Conservation (phyloP, 1,284 basidiomycete genomes). For the Cutaneotrichosporon sp. region DNA sequence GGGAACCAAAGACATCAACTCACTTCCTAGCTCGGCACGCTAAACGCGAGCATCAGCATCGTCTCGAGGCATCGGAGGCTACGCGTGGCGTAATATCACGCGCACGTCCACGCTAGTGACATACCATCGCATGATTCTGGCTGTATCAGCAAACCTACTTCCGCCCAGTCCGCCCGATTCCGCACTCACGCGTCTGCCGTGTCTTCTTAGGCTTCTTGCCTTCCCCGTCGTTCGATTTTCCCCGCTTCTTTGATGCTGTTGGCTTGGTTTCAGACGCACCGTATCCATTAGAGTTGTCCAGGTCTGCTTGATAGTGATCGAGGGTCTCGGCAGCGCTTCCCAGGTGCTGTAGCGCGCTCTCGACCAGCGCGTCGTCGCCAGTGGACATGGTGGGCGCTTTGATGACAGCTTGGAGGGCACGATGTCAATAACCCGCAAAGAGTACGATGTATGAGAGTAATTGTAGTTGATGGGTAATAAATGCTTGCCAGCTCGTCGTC, state of each 20-base stretch:
- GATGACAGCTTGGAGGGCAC: no score
- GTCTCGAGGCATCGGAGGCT: not conserved
- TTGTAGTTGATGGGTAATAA: no score
- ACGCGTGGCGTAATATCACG: not conserved
- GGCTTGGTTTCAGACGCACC: not conserved
- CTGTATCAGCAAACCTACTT: no score
- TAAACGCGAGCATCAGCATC: slow-evolving; percentile 14
- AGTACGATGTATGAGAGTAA: no score
- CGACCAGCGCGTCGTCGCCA: not conserved
- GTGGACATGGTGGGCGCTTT: not conserved
- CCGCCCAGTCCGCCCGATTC: no score
- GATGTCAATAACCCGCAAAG: no score
- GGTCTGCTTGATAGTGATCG: no score
- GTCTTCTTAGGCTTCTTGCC: slow-evolving; percentile 37
- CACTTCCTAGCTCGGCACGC: slow-evolving; percentile 46
- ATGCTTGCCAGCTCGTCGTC: no score
- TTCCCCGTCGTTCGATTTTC: slow-evolving; percentile 5
- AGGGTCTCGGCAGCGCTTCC: not conserved
- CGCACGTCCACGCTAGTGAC: slow-evolving; percentile 17
- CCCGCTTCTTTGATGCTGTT: slow-evolving; percentile 5
- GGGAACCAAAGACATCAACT: slow-evolving; percentile 8
- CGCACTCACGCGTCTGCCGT: slow-evolving; percentile 43
- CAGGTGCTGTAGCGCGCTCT: slow-evolving; percentile 1
- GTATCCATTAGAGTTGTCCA: no score
- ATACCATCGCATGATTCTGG: slow-evolving; percentile 44